Evolutionary conservation across 2,329 filamentous ascomycete species (phyloP).

Genomic region (Ophiostoma populinum): DNA sequence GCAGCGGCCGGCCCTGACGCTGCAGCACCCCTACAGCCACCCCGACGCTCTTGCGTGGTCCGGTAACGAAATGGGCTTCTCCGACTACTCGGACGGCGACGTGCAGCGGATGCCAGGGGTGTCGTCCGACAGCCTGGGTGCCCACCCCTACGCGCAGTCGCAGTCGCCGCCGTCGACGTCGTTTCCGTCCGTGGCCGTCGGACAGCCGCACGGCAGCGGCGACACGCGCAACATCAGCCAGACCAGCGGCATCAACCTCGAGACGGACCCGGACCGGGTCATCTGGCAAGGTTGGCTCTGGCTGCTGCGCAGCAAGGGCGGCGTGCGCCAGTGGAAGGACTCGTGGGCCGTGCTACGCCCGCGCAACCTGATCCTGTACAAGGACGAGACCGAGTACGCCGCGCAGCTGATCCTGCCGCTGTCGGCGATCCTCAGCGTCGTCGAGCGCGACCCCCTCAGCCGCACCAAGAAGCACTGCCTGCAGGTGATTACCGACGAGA

Average conservation of each 20-base stretch:
- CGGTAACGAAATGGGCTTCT: constrained; percentile 55
- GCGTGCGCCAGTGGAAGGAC: constrained; percentile 85
- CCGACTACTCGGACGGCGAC: constrained; percentile 68
- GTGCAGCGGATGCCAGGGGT: constrained; percentile 27
- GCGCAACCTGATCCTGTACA: constrained; percentile 76
- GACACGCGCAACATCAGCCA: constrained; percentile 38
- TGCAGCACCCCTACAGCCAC: constrained; percentile 19
- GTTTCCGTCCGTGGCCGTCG: constrained; percentile 1
- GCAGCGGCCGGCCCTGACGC: not conserved
- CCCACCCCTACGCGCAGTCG: constrained; percentile 24
- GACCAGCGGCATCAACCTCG: constrained; percentile 36
- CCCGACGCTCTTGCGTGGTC: constrained; percentile 44
- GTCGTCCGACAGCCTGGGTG: constrained; percentile 32
- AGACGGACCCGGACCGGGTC: constrained; percentile 62
- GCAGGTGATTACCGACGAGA: constrained; percentile 88
- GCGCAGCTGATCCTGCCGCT: constrained; percentile 70
- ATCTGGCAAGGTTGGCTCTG: constrained; percentile 86
- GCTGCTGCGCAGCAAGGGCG: constrained; percentile 64
- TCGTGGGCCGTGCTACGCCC: constrained; percentile 84
- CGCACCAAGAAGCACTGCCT: constrained; percentile 73
- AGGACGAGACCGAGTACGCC: constrained; percentile 79
- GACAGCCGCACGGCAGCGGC: constrained; percentile 1
- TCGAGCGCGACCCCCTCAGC: constrained; percentile 79
- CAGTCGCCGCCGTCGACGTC: constrained; percentile 17
- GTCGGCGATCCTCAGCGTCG: constrained; percentile 65